Base-by-base conservation (phyloP, 2,329 filamentous ascomycete genomes). In the Colletotrichum chrysophilum region DNA sequence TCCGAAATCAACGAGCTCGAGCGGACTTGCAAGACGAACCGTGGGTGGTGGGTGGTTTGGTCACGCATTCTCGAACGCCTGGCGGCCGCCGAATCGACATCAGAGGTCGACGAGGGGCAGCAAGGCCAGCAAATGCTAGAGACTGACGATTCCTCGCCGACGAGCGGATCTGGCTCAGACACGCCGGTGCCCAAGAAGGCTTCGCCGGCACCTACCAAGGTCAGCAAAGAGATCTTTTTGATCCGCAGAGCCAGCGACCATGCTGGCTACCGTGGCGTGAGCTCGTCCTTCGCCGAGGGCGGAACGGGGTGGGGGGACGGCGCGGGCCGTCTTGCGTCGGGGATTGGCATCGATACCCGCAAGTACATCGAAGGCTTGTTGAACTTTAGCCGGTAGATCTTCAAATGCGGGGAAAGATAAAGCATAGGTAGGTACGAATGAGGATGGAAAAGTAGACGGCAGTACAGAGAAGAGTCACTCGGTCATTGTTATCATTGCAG, bases 331-430 rank as follows among this genome's bases (percentile, higher is more conserved):
- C 83, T 95, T 78, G 92, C 91, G 0, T 92, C 94, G 80, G 94
- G 94, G 0, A 95, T 96, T 77, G 94, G 94, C 0, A 89, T 96
- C 38, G 94, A 96, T 86, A 95, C 94, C 34, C 89, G 92, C 82
- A 90, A 90, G 81, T 96, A 96, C 83, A 91, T 96, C 5, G 94
- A 96, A 82, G 92, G 92, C 2, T 82, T 96, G 71, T 85, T 96
- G 82, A 94, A 89, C 80, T 82, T 95, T 80, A 90, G 89, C 81
- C 83, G 87, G 43, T 88, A 78, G 79, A 18, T 26, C 14, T 56
- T 14, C 34, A 18, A 36, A 4, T 6, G 24, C 26, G 28, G n/a
- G 16, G 30, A 14, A 28, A 34, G 14, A n/a, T 36, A 34, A 9
- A 67, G 13, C 4, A 30, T 10, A 21, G 16, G 13, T 10, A 60